phyloP scores from a whole-genome alignment of 1,139 yeast species.

The Arxiozyma bovina region DNA sequence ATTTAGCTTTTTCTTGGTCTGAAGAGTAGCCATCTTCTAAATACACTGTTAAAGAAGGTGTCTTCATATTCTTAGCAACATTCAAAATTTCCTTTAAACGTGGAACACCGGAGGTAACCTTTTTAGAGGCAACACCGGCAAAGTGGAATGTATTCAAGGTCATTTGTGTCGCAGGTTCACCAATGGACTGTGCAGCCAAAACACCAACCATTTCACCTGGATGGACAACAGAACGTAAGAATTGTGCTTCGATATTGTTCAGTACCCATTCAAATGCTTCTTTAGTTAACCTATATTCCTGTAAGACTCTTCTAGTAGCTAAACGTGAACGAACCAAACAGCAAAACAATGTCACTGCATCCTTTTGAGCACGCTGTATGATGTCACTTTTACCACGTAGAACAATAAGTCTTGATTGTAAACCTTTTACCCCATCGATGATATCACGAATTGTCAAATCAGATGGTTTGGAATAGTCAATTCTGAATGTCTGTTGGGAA shows the following conservation, averaged over 20 bases:
- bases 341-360: slow-evolving; percentile 85
- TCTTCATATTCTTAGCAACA: slow-evolving; percentile 95
- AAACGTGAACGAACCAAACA: slow-evolving; percentile 87
- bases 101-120: slow-evolving; percentile 98
- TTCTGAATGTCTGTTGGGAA: slow-evolving; percentile 93
- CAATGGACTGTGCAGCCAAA: slow-evolving; percentile 97
- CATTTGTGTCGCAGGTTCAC: slow-evolving; percentile 99
- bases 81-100: slow-evolving; percentile 98
- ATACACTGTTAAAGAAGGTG: slow-evolving; percentile 95
- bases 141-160: slow-evolving; percentile 98
- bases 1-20: slow-evolving; percentile 89
- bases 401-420: slow-evolving; percentile 61
- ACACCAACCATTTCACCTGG: slow-evolving; percentile 99
- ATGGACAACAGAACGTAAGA: slow-evolving; percentile 85
- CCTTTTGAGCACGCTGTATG: slow-evolving; percentile 77
- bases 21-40: slow-evolving; percentile 69
- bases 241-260: slow-evolving; percentile 89
- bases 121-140: slow-evolving; percentile 99
- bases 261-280: slow-evolving; percentile 92
- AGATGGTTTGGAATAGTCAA: slow-evolving; percentile 83
- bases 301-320: slow-evolving; percentile 82
- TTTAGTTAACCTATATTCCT: slow-evolving; percentile 77
- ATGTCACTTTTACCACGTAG: slow-evolving; percentile 75
- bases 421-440: slow-evolving; percentile 59
- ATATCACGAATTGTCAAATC: slow-evolving; percentile 81